Evolutionary conservation across 306 rosid species (phyloP).

Genomic region (Prunus dulcis): DNA sequence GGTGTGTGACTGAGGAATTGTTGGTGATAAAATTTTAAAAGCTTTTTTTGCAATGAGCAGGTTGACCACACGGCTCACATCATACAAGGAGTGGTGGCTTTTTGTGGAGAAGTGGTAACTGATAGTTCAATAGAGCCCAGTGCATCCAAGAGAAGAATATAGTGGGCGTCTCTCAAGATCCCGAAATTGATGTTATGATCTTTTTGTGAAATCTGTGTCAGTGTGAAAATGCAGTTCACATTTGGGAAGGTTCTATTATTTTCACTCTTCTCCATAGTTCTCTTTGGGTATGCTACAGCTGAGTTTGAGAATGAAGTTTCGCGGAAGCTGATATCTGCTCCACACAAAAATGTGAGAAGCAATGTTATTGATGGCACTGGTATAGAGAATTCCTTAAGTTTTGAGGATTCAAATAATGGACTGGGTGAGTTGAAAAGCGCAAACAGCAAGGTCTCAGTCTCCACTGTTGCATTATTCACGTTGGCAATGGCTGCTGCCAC

Average conservation of each 20-base stretch:
- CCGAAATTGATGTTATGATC: conserved; percentile 6
- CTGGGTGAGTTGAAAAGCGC: conserved; percentile 56
- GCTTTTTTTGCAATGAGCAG: conserved; percentile 14
- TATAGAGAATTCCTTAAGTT: conserved; percentile 43
- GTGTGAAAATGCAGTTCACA: conserved; percentile 36
- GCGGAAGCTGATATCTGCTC: conserved; percentile 56
- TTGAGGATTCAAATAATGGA: conserved; percentile 40
- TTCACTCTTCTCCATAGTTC: conserved; percentile 34
- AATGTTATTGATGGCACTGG: conserved; percentile 85
- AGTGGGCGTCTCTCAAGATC: conserved; percentile 27
- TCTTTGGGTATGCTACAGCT: conserved; percentile 39
- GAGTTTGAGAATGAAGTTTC: conserved; percentile 51
- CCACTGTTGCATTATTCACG: conserved; percentile 92
- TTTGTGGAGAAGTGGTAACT: conserved; percentile 29
- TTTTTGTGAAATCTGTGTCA: not conserved
- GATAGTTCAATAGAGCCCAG: conserved; percentile 28
- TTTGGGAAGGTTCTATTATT: conserved; percentile 31
- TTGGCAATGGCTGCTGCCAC: conserved; percentile 99
- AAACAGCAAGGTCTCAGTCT: conserved; percentile 67
- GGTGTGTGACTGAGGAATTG: not conserved
- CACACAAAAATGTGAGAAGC: conserved; percentile 63
- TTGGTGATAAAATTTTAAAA: not conserved
- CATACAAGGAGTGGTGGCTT: conserved; percentile 22
- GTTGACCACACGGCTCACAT: conserved; percentile 22
- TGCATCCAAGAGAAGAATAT: conserved; percentile 22